These are phyloP conservation scores for Huntiella abstrusa DNA, from an alignment of 2,329 filamentous ascomycete species.

Conservation along the genomic window DNA sequence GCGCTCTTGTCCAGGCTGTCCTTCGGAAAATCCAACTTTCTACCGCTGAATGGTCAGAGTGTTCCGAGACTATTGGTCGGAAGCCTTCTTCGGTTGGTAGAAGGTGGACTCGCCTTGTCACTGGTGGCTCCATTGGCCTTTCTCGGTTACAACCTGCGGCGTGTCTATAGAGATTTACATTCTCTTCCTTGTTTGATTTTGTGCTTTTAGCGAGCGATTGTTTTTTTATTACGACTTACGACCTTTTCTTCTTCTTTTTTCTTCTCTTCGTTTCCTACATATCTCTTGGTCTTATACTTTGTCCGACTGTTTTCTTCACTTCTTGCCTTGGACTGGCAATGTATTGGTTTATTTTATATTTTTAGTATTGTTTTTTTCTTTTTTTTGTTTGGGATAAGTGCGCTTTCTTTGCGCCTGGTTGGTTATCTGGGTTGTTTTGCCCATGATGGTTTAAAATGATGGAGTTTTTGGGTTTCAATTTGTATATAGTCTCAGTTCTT, in stretches of 20 bases:
- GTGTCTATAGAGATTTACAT: background rate
- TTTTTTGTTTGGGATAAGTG: too few species aligned
- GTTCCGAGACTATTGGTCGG: conserved; percentile 42
- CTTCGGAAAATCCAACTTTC: conserved; percentile 46
- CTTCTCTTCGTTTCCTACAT: background rate
- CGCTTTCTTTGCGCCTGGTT: too few species aligned
- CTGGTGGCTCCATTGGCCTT: conserved; percentile 39
- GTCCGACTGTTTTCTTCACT: conserved; percentile 2
- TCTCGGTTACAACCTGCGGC: conserved; percentile 21
- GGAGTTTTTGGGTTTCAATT: too few species aligned
- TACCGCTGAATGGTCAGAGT: conserved; percentile 49
- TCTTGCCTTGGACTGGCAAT: conserved; percentile 3
- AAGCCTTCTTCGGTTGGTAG: conserved; percentile 37
- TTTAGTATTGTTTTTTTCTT: background rate
- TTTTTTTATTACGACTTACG: background rate
- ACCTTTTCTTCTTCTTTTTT: conserved; percentile 7
- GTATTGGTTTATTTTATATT: conserved; percentile 2
- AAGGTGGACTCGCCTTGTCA: conserved; percentile 45
- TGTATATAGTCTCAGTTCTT: background rate
- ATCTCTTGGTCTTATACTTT: background rate
- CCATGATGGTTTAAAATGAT: too few species aligned
- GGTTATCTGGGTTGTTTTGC: too few species aligned
- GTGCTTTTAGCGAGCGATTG: background rate
- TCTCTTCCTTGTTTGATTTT: conserved; percentile 1
- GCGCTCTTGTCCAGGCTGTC: conserved; percentile 46